A percentile compares a stretch with the other conserved stretches of the same genome.
Conservation (phyloP, 345 rosid species). For the Heritiera littoralis region DNA sequence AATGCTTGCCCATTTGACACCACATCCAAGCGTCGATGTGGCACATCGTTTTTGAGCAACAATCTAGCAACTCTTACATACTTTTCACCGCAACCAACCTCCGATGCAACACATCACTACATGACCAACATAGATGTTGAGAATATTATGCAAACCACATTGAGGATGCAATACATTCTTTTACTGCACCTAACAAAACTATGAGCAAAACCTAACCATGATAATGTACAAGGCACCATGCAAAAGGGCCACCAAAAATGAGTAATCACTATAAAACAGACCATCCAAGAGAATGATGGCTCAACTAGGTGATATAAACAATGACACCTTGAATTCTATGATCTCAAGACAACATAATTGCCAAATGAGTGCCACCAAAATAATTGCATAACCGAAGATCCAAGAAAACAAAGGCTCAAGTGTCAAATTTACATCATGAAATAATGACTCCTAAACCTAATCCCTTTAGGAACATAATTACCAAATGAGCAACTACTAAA, state of each 20-base stretch:
- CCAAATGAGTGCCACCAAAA: background rate
- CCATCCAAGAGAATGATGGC: background rate
- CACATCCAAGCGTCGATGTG: no score
- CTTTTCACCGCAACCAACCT: no score
- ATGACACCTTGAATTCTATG: background rate
- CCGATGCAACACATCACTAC: no score
- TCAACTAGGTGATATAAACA: background rate
- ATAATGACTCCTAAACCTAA: background rate
- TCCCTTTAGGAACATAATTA: background rate
- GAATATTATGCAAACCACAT: background rate
- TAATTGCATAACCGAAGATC: background rate
- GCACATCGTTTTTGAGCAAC: no score
- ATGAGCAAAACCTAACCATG: background rate
- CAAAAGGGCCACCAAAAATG: background rate
- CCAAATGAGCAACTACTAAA: conserved; percentile 1
- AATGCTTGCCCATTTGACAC: no score
- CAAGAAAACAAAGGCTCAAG: background rate
- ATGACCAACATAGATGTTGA: background rate
- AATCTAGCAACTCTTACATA: no score
- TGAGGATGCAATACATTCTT: no score
- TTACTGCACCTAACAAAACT: background rate
- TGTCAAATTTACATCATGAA: background rate
- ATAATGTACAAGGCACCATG: background rate
- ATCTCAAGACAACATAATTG: background rate
- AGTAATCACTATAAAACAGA: background rate